These are phyloP conservation scores for Trichosporon faecale DNA, from an alignment of 1,284 basidiomycete genomes.

Conservation along the genomic window DNA sequence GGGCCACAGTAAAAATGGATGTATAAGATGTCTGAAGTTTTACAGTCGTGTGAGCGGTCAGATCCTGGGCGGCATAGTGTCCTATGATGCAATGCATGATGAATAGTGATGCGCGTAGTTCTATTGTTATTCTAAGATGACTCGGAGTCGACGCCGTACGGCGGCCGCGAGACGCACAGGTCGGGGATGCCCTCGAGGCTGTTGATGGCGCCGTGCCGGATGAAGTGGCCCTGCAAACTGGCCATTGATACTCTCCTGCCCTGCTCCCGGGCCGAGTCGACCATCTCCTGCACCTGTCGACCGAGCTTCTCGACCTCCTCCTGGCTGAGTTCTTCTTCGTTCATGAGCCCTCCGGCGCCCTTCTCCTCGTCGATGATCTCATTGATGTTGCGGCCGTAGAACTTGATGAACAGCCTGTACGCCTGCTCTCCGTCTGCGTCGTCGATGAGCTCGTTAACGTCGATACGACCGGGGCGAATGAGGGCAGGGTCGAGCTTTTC, in stretches of 20 bases:
- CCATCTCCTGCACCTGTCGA: constrained; percentile 59
- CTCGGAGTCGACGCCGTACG: constrained; percentile 3
- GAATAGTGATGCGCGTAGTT: background rate
- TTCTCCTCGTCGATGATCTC: constrained; percentile 15
- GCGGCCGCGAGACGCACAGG: constrained; percentile 27
- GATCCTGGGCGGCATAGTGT: background rate
- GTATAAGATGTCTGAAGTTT: constrained; percentile 11
- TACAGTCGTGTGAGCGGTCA: background rate
- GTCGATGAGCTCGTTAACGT: constrained; percentile 77
- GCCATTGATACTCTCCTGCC: constrained; percentile 83
- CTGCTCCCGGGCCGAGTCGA: constrained; percentile 55
- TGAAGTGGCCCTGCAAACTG: constrained; percentile 86
- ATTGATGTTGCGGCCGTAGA: constrained; percentile 59
- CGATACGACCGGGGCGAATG: constrained; percentile 91
- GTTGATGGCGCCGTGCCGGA: constrained; percentile 65
- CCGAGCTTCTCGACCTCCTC: constrained; percentile 59
- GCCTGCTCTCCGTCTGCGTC: constrained; percentile 85
- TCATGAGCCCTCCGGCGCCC: constrained; percentile 14
- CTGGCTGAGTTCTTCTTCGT: constrained; percentile 7
- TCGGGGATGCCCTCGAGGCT: constrained; percentile 61
- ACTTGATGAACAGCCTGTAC: constrained; percentile 71
- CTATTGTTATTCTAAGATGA: background rate
- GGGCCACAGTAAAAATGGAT: constrained; percentile 6
- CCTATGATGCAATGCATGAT: constrained; percentile 1
- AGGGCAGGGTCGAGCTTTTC: constrained; percentile 67